Conservation (phyloP, 352 stramenopile genomes). For the Pythium aphanidermatum region DNA sequence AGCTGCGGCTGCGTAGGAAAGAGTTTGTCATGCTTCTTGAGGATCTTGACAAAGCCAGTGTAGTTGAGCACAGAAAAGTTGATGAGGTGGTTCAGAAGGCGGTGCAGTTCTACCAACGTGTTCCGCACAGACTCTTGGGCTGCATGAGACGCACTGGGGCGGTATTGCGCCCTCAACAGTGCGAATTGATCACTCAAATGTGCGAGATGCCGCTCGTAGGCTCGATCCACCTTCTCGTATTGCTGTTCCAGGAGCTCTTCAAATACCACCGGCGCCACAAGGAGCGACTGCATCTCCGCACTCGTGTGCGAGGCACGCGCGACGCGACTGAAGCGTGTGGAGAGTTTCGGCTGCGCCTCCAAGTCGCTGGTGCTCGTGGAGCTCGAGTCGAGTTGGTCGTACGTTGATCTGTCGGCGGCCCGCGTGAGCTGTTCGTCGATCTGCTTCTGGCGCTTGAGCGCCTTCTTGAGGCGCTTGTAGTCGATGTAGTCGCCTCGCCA, state of each 20-base stretch:
- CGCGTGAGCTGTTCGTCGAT: constrained; percentile 28
- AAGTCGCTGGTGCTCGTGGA: not conserved
- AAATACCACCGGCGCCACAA: constrained; percentile 50
- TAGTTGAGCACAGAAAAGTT: constrained; percentile 99
- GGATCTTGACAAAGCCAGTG: constrained; percentile 97
- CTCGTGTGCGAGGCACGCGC: constrained; percentile 10
- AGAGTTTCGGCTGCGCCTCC: not conserved
- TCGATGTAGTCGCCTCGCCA: constrained; percentile 88
- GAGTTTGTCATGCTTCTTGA: constrained; percentile 96
- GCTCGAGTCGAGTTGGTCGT: not conserved
- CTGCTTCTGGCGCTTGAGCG: constrained; percentile 62
- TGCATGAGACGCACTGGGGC: constrained; percentile 43
- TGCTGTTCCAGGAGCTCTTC: constrained; percentile 75
- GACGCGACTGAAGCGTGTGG: not conserved
- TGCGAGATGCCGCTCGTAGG: constrained; percentile 83
- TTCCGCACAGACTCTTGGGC: constrained; percentile 90
- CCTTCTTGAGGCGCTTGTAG: constrained; percentile 84
- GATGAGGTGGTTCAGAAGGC: constrained; percentile 90
- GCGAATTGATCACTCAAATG: constrained; percentile 84
- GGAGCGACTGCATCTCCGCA: constrained; percentile 25
- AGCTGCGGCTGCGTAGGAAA: constrained; percentile 37
- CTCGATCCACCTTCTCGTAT: constrained; percentile 89
- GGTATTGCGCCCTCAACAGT: constrained; percentile 66
- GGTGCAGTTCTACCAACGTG: constrained; percentile 92
- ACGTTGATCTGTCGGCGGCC: not conserved